A percentile compares a stretch with the other conserved stretches of the same genome.
Evolutionary conservation across 2,329 filamentous ascomycete species (phyloP).

Genomic region (Stagonosporopsis rhizophila): DNA sequence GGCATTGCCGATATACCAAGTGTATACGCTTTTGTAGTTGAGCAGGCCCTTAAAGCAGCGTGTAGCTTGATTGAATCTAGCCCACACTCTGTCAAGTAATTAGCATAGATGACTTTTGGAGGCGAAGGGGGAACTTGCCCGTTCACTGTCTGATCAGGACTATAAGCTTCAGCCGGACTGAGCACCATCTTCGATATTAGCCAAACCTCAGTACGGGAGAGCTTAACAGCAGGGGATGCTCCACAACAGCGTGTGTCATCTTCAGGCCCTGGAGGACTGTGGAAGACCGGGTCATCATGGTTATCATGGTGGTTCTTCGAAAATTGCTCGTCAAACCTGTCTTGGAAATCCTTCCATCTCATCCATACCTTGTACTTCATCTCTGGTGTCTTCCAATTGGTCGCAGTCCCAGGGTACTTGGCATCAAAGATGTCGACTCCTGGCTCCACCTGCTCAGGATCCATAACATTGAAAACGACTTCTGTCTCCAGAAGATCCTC

Average conservation of each 20-base stretch:
- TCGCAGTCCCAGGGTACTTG: conserved; percentile 52
- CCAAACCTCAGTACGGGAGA: conserved; percentile 58
- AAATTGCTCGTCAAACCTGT: conserved; percentile 41
- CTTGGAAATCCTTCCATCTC: conserved; percentile 55
- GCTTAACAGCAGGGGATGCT: background rate
- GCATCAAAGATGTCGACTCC: conserved; percentile 57
- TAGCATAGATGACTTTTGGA: background rate
- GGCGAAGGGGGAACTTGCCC: conserved; percentile 57
- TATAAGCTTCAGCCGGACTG: conserved; percentile 65
- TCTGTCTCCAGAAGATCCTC: conserved; percentile 62
- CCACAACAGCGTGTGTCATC: conserved; percentile 1
- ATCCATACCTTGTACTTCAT: conserved; percentile 47
- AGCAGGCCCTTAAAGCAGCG: conserved; percentile 76
- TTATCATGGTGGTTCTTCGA: background rate
- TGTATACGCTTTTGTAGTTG: conserved; percentile 70
- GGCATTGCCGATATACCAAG: conserved; percentile 65
- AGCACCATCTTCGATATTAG: conserved; percentile 69
- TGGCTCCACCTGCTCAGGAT: conserved; percentile 32
- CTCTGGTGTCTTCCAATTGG: conserved; percentile 29
- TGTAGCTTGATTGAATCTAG: conserved; percentile 72
- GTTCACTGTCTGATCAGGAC: conserved; percentile 54
- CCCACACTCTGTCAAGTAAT: conserved; percentile 56
- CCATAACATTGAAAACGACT: conserved; percentile 66
- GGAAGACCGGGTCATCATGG: conserved; percentile 22
- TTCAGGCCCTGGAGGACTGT: background rate